Conservation (phyloP, 202 grass and related monocot genomes). For the Schoenoplectus triqueter region DNA sequence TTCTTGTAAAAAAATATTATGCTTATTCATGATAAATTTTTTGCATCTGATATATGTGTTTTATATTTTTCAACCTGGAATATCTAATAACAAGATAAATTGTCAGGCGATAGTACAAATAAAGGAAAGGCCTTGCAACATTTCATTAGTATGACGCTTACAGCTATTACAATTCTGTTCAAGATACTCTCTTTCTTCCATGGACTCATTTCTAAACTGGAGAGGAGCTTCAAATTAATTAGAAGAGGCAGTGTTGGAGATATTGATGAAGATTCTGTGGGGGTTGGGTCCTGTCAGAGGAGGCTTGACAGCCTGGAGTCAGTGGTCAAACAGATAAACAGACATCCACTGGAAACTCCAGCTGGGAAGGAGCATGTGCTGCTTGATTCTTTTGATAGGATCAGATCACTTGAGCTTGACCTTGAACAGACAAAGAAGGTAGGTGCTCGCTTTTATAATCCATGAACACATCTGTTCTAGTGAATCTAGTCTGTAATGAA, state of each 20-base stretch:
- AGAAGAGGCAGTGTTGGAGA: conserved; percentile 15
- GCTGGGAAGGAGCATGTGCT: conserved; percentile 48
- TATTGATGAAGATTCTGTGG: conserved; percentile 32
- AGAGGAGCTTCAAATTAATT: conserved; percentile 36
- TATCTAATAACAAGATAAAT: conserved; percentile 12
- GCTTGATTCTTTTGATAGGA: conserved; percentile 70
- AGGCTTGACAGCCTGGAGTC: conserved; percentile 69
- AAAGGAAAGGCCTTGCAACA: conserved; percentile 37
- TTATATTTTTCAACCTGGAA: conserved; percentile 15
- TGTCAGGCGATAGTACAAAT: conserved; percentile 5
- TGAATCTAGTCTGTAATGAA: background rate
- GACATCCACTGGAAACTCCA: conserved; percentile 59
- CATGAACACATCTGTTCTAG: conserved; percentile 6
- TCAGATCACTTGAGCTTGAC: conserved; percentile 80
- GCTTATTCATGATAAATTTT: background rate
- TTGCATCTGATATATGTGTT: background rate
- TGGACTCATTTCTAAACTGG: conserved; percentile 38
- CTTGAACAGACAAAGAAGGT: conserved; percentile 95
- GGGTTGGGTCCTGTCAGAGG: conserved; percentile 45
- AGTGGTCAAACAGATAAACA: conserved; percentile 60
- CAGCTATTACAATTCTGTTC: conserved; percentile 45
- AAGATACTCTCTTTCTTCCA: conserved; percentile 56
- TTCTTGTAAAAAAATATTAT: background rate
- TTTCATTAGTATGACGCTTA: conserved; percentile 46
- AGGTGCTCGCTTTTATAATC: conserved; percentile 39